Base-by-base conservation (phyloP, 495 filamentous ascomycete genomes). In the Annulohypoxylon nitens region DNA sequence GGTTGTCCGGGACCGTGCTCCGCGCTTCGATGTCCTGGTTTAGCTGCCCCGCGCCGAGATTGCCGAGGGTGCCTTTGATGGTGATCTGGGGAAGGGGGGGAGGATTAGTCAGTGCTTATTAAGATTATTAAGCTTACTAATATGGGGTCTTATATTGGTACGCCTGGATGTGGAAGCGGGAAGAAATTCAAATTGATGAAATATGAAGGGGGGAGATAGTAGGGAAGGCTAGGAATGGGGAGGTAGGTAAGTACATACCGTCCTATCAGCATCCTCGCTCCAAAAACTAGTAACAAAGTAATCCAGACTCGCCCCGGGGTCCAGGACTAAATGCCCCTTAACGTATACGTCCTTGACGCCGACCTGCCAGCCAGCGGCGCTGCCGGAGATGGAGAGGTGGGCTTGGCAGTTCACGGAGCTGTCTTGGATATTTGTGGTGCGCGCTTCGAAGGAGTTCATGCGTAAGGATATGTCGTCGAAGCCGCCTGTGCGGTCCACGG, bases 311-410 rank as follows among this genome's bases (percentile, higher is more conserved):
- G 81, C 78, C 48, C 79, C 80, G 0, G 83, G 78, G 39, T 70
- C 65, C 6, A 84, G 77, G 1, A 75, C 70, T 7, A 80, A 58
- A 53, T 78, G 80, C n/a, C 82, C 81, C 18, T 64, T 67, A 53
- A 83, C 76, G 41, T 23, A 59, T 47, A 79, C 81, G 64, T 77
- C 71, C 48, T 68, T 71, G 61, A 84, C 64, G 26, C 79, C 78
- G 26, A 82, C 74, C 78, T 84, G 83, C 83, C 83, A 84, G n/a
- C 83, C 83, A 2, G 80, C 61, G 33, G 72, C 70, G 16, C 74
- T 65, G 25, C 81, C 81, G 14, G 72, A 45, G 23, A 78, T 73
- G 54, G 79, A 71, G 41, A 84, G 63, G 64, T 83, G 82, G 1
- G 75, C 74, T 71, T 84, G 77, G 80, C 83, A 84, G 78, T 81